phyloP scores from a whole-genome alignment of 768 basidiomycete genomes.

The Scleroderma bovista region DNA sequence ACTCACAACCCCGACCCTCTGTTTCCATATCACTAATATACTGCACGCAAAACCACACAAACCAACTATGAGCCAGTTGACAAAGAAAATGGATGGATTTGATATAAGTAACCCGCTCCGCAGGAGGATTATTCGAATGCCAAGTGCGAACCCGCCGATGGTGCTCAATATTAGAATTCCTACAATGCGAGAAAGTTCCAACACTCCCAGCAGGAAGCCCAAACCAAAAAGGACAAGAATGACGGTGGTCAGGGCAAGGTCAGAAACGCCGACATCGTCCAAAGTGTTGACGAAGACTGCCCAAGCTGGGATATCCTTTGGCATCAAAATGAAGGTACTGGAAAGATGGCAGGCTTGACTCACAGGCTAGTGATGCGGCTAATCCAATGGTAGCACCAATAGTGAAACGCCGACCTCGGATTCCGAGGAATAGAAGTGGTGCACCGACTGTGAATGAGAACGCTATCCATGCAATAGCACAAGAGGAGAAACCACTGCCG shows the following conservation, averaged over 20 bases:
- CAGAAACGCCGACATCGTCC: constrained; percentile 42
- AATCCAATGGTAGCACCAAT: constrained; percentile 50
- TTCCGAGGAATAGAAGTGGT: constrained; percentile 51
- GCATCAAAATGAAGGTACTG: background rate
- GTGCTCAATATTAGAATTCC: constrained; percentile 44
- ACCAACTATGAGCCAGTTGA: constrained; percentile 53
- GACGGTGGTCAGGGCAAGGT: constrained; percentile 45
- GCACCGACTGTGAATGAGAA: constrained; percentile 47
- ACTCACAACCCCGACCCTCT: constrained; percentile 49
- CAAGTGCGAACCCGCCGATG: constrained; percentile 54
- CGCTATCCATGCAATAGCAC: constrained; percentile 54
- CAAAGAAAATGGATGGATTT: constrained; percentile 26
- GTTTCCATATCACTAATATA: constrained; percentile 38
- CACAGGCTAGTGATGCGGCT: constrained; percentile 43
- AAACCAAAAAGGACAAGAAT: constrained; percentile 44
- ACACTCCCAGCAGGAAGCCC: constrained; percentile 50
- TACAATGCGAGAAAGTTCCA: constrained; percentile 43
- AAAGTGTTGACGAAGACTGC: constrained; percentile 56
- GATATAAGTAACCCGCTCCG: constrained; percentile 45
- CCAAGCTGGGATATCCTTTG: constrained; percentile 42
- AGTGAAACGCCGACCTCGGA: constrained; percentile 52
- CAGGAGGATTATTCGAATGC: constrained; percentile 49
- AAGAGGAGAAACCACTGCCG: constrained; percentile 41
- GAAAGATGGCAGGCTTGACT: constrained; percentile 10
- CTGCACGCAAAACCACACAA: constrained; percentile 39